These are phyloP conservation scores for Kluyveromyces dobzhanskii DNA, from an alignment of 805 yeast genomes.

Conservation along the genomic window DNA sequence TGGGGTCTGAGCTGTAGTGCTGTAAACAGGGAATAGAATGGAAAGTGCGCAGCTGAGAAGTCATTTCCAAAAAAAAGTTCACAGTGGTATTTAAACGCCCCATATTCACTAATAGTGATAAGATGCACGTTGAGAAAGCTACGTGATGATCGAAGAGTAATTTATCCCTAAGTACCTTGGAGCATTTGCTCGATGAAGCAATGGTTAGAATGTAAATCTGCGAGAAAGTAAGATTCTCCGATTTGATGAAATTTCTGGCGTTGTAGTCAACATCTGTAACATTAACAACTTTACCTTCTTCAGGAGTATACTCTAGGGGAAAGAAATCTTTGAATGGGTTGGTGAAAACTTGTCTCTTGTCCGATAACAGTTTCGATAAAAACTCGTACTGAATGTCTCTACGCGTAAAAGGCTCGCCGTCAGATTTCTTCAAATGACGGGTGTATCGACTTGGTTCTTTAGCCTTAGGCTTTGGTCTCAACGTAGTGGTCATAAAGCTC, in stretches of 20 bases:
- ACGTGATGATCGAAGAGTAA: constrained; percentile 51
- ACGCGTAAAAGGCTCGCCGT: constrained; percentile 89
- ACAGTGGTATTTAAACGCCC: constrained; percentile 94
- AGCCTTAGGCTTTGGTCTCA: constrained; percentile 10
- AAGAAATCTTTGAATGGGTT: constrained; percentile 45
- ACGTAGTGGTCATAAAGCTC: constrained; percentile 3
- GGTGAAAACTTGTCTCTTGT: constrained; percentile 57
- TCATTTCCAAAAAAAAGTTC: constrained; percentile 92
- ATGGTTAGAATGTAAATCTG: constrained; percentile 76
- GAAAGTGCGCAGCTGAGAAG: constrained; percentile 83
- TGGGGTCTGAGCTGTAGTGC: constrained; percentile 37
- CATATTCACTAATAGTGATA: constrained; percentile 79
- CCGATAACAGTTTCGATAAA: constrained; percentile 53
- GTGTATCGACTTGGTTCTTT: constrained; percentile 20
- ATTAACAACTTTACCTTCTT: constrained; percentile 26
- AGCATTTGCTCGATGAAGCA: constrained; percentile 75
- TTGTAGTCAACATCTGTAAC: constrained; percentile 30
- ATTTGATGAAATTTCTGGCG: constrained; percentile 30
- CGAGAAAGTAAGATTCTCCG: constrained; percentile 60
- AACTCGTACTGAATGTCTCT: constrained; percentile 82
- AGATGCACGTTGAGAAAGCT: constrained; percentile 67
- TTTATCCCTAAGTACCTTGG: constrained; percentile 74
- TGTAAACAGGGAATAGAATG: constrained; percentile 91
- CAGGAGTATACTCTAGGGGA: constrained; percentile 26
- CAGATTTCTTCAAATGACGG: constrained; percentile 73